Percentiles rank a stretch among this genome's conserved stretches.
phyloP scores from a whole-genome alignment of 805 yeast genomes.

The Lipomyces lipofer region DNA sequence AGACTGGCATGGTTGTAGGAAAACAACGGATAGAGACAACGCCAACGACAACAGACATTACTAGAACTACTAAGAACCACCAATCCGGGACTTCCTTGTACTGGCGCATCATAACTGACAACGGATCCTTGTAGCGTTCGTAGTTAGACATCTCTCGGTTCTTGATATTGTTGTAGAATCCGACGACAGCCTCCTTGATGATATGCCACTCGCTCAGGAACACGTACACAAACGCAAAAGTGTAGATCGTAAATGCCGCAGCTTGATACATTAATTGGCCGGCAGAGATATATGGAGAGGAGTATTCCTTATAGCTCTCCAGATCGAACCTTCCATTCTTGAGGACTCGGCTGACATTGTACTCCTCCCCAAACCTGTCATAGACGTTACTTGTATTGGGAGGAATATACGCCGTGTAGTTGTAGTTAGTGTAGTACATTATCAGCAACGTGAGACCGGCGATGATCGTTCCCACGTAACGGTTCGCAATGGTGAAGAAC shows the following conservation, averaged over 20 bases:
- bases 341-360: conserved; percentile 53
- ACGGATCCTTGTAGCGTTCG: conserved; percentile 49
- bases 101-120: conserved; percentile 44
- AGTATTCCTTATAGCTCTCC: conserved; percentile 54
- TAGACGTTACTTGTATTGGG: conserved; percentile 49
- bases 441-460: conserved; percentile 57
- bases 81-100: conserved; percentile 63
- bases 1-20: conserved; percentile 53
- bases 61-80: conserved; percentile 41
- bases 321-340: conserved; percentile 48
- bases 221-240: conserved; percentile 53
- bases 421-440: conserved; percentile 52
- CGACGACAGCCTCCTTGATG: conserved; percentile 58
- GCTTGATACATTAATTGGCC: conserved; percentile 56
- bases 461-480: conserved; percentile 42
- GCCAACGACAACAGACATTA: conserved; percentile 42
- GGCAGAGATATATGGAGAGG: conserved; percentile 58
- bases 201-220: conserved; percentile 43
- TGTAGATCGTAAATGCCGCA: conserved; percentile 52
- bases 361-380: conserved; percentile 37
- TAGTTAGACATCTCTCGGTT: conserved; percentile 50
- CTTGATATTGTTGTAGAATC: conserved; percentile 47
- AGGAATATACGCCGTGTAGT: conserved; percentile 46
- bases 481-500: conserved; percentile 49
- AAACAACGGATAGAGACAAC: conserved; percentile 39